These are phyloP conservation scores for Protea cynaroides DNA, from an alignment of 164 flowering plant species.

Conservation along the genomic window DNA sequence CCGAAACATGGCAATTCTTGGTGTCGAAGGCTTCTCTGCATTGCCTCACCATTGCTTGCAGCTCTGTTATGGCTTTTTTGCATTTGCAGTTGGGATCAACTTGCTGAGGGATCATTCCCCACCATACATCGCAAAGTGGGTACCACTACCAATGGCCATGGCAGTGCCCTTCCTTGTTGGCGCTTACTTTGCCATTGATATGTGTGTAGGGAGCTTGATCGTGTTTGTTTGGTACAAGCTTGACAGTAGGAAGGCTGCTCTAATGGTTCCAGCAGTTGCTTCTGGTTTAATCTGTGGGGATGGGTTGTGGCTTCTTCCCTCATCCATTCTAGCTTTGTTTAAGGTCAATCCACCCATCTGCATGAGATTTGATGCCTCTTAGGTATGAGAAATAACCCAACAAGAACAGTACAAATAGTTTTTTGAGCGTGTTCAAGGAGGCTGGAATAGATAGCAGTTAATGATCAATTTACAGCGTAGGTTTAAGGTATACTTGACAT, in stretches of 20 bases:
- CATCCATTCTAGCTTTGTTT: conserved; percentile 25
- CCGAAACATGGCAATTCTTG: conserved; percentile 88
- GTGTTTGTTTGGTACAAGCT: conserved; percentile 73
- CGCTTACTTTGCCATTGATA: conserved; percentile 79
- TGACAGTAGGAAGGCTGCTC: conserved; percentile 41
- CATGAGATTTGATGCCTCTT: conserved; percentile 47
- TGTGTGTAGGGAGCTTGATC: conserved; percentile 80
- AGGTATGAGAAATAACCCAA: conserved; percentile 1
- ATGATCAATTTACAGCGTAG: no score
- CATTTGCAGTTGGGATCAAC: conserved; percentile 57
- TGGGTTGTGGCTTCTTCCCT: conserved; percentile 32
- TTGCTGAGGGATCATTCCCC: conserved; percentile 52
- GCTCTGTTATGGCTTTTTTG: conserved; percentile 75
- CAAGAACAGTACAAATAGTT: not conserved
- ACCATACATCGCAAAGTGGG: conserved; percentile 41
- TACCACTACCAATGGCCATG: conserved; percentile 96
- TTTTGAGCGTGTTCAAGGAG: no score
- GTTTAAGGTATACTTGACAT: no score
- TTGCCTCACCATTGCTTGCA: conserved; percentile 79
- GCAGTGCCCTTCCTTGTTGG: conserved; percentile 94
- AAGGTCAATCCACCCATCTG: conserved; percentile 42
- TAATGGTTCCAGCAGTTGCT: conserved; percentile 45
- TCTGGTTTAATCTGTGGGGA: conserved; percentile 48
- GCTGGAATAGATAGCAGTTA: no score
- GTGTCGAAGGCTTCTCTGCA: conserved; percentile 87